These are phyloP conservation scores for Spongiforma sp. DNA, from an alignment of 1,284 basidiomycete genomes.

Conservation along the genomic window DNA sequence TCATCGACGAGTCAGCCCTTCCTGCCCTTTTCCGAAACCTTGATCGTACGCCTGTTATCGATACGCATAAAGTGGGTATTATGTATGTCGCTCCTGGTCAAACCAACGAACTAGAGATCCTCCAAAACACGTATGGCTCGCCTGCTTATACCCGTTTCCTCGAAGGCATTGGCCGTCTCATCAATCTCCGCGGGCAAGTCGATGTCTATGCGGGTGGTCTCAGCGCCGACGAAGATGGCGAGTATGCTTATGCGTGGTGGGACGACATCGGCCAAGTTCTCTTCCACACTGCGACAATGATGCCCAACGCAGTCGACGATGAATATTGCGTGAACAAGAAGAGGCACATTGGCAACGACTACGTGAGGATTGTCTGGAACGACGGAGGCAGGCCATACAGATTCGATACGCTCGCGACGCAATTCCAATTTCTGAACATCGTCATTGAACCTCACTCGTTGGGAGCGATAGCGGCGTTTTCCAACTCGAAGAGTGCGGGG, in stretches of 20 bases:
- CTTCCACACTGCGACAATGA: slow-evolving; percentile 97
- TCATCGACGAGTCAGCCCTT: slow-evolving; percentile 62
- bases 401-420: slow-evolving; percentile 91
- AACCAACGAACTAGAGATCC: slow-evolving; percentile 83
- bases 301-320: slow-evolving; percentile 83
- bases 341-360: slow-evolving; percentile 94
- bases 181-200: slow-evolving; percentile 89
- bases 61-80: slow-evolving; percentile 97
- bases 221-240: slow-evolving; percentile 87
- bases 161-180: slow-evolving; percentile 86
- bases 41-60: slow-evolving; percentile 93
- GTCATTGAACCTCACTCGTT: slow-evolving; percentile 94
- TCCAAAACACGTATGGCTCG: slow-evolving; percentile 92
- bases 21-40: slow-evolving; percentile 69
- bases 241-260: slow-evolving; percentile 99
- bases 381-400: slow-evolving; percentile 87
- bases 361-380: slow-evolving; percentile 96
- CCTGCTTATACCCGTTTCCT: slow-evolving; percentile 95
- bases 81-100: slow-evolving; percentile 97
- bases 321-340: slow-evolving; percentile 85
- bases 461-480: slow-evolving; percentile 81
- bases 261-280: slow-evolving; percentile 96
- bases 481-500: slow-evolving; percentile 47
- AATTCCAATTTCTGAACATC: slow-evolving; percentile 98
- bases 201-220: slow-evolving; percentile 97